Conservation (phyloP, 345 rosid genomes). For the Euphorbia peplus region DNA sequence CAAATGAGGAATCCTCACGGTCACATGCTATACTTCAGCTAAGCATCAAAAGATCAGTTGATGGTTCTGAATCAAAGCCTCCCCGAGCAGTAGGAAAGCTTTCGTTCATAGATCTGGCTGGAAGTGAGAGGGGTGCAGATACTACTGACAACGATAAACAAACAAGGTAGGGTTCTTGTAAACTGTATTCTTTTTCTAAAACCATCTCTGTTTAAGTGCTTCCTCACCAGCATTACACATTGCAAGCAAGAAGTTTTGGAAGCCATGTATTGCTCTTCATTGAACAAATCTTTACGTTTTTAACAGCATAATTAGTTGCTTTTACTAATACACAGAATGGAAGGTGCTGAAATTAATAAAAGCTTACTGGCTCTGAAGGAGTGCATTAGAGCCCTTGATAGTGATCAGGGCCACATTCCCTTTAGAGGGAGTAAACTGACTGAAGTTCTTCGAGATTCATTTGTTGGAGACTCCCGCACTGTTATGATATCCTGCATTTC, state of each 20-base stretch:
- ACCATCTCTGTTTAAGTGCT: constrained; percentile 5
- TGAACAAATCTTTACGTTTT: background rate
- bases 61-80: constrained; percentile 50
- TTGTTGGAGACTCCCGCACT: constrained; percentile 64
- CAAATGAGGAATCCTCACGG: constrained; percentile 68
- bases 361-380: constrained; percentile 66
- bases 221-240: background rate
- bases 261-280: background rate
- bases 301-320: constrained; percentile 2
- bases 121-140: constrained; percentile 76
- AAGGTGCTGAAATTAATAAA: constrained; percentile 69
- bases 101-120: constrained; percentile 68
- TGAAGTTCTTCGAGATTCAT: constrained; percentile 72
- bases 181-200: background rate
- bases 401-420: constrained; percentile 65
- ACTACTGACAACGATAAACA: constrained; percentile 69
- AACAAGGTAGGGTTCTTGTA: constrained; percentile 42
- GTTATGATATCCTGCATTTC: constrained; percentile 73
- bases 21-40: constrained; percentile 74
- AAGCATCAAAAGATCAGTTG: constrained; percentile 49
- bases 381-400: constrained; percentile 69
- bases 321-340: constrained; percentile 39
- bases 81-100: constrained; percentile 52
- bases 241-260: constrained; percentile 1
- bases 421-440: constrained; percentile 70